Conservation (phyloP, 177 flowering plant genomes). For the Vitis hybrid region DNA sequence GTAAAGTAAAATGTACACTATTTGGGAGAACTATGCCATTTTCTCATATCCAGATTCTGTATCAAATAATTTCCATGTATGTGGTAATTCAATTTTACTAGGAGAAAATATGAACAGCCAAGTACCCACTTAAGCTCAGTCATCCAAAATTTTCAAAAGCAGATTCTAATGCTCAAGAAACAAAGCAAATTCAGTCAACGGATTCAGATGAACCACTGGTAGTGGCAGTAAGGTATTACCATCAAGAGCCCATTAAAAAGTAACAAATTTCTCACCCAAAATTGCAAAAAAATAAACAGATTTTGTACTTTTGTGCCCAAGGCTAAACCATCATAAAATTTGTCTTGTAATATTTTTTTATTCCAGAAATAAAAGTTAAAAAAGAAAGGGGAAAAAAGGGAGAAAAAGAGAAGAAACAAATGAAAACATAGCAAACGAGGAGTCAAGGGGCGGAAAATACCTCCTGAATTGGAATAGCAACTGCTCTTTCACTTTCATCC, state of each 20-base stretch:
- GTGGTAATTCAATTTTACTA: too few species aligned
- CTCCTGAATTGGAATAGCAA: slow-evolving; percentile 8
- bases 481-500: not conserved
- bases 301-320: not conserved
- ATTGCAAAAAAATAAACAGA: not conserved
- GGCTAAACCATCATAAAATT: not conserved
- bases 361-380: not conserved
- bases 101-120: not conserved
- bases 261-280: not conserved
- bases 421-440: not conserved
- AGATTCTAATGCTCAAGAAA: not conserved
- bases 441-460: not conserved
- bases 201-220: not conserved
- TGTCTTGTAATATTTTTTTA: too few species aligned
- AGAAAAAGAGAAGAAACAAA: slow-evolving; percentile 1
- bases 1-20: too few species aligned
- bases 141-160: not conserved
- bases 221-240: not conserved
- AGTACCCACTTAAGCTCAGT: not conserved
- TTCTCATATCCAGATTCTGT: too few species aligned
- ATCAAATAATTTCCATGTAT: too few species aligned
- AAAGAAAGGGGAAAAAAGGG: not conserved
- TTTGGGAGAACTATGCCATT: too few species aligned
- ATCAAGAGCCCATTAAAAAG: not conserved
- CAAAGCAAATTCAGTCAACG: not conserved